Evolutionary conservation across 1,284 basidiomycete species (phyloP).

Genomic region (Apiotrichum gamsii): DNA sequence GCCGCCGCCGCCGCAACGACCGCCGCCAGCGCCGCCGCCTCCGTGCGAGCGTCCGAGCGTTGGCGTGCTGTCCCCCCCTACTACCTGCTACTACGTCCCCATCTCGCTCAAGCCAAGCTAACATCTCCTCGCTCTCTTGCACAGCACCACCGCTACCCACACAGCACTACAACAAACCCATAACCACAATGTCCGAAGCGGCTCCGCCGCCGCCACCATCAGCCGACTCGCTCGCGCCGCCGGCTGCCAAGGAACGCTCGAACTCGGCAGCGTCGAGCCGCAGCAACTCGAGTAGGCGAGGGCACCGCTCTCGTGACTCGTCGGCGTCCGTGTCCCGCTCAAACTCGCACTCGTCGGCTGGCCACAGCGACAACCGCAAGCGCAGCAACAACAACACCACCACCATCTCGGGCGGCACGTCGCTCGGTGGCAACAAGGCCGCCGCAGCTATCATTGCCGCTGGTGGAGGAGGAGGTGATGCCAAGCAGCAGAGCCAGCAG

Average conservation of each 20-base stretch:
- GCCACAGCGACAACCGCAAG: constrained; percentile 18
- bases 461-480: background rate
- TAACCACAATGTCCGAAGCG: constrained; percentile 3
- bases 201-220: background rate
- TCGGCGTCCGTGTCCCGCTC: constrained; percentile 26
- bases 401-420: constrained; percentile 38
- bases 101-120: no score
- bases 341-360: constrained; percentile 29
- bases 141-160: no score
- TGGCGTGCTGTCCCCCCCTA: no score
- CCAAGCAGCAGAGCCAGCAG: background rate
- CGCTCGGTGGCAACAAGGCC: constrained; percentile 17
- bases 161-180: no score
- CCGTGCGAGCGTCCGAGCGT: no score
- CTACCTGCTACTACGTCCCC: no score
- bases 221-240: constrained; percentile 4
- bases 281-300: constrained; percentile 22
- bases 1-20: no score
- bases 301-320: constrained; percentile 16
- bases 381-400: constrained; percentile 34
- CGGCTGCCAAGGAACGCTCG: constrained; percentile 17
- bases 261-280: constrained; percentile 21
- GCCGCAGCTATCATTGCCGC: background rate
- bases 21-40: no score
- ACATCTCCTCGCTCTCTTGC: no score